phyloP scores from a whole-genome alignment of 768 basidiomycete genomes.

The Russula griseocarnosa region DNA sequence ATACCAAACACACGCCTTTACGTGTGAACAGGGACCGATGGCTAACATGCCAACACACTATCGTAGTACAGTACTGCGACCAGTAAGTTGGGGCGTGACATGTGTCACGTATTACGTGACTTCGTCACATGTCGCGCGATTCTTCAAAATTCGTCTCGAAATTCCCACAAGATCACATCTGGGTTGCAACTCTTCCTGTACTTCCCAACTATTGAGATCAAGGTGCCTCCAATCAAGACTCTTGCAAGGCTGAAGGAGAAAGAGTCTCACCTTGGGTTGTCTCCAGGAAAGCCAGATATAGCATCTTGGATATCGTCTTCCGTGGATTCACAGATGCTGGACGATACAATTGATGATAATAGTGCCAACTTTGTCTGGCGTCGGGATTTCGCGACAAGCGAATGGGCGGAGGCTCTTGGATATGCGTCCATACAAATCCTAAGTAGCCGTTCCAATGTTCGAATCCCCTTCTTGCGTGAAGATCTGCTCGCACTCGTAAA shows the following conservation, averaged over 20 bases:
- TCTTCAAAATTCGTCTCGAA: neutral
- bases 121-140: too few species aligned
- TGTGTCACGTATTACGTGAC: too few species aligned
- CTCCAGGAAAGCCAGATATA: conserved; percentile 47
- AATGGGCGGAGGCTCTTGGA: conserved; percentile 55
- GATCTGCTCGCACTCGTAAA: conserved; percentile 55
- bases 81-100: too few species aligned
- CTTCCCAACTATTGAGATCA: conserved; percentile 27
- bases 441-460: conserved; percentile 49
- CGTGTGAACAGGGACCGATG: too few species aligned
- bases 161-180: neutral
- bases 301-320: conserved; percentile 59
- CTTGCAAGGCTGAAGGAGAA: conserved; percentile 51
- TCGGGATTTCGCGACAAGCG: conserved; percentile 47
- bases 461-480: conserved; percentile 59
- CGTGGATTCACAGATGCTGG: conserved; percentile 23
- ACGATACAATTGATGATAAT: conserved; percentile 36
- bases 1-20: too few species aligned
- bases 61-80: too few species aligned
- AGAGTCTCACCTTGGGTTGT: conserved; percentile 33
- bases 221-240: conserved; percentile 37
- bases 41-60: too few species aligned
- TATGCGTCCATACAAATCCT: conserved; percentile 51
- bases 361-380: conserved; percentile 42
- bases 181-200: neutral